Percentiles rank a stretch among this genome's conserved stretches.
These are phyloP conservation scores for Gaeumannomyces tritici DNA, from an alignment of 2,329 filamentous ascomycete genomes.

Conservation along the genomic window DNA sequence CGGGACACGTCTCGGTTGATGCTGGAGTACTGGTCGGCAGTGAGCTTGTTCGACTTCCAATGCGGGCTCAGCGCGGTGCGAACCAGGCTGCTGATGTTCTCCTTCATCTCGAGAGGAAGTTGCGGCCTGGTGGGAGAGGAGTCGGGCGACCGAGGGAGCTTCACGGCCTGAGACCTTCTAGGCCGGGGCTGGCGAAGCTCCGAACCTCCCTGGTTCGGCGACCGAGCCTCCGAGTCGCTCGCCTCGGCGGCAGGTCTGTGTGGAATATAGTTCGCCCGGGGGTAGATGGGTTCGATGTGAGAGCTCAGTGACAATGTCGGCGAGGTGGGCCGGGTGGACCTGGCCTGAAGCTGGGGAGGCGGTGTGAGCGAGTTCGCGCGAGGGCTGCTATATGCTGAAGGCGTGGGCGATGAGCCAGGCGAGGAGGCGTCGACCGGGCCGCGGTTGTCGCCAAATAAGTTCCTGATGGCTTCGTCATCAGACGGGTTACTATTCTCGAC, in stretches of 20 bases:
- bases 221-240: conserved; percentile 23
- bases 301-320: conserved; percentile 55
- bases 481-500: conserved; percentile 59
- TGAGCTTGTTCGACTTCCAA: conserved; percentile 70
- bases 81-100: conserved; percentile 79
- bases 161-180: conserved; percentile 31
- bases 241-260: conserved; percentile 34
- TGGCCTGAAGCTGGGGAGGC: conserved; percentile 42
- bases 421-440: conserved; percentile 20
- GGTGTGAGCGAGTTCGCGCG: conserved; percentile 60
- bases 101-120: conserved; percentile 75
- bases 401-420: conserved; percentile 49
- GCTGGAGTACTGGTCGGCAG: conserved; percentile 80
- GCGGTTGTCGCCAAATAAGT: conserved; percentile 24
- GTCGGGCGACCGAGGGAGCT: conserved; percentile 45
- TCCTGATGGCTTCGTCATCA: conserved; percentile 43
- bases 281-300: conserved; percentile 63
- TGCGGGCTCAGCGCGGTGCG: conserved; percentile 72
- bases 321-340: conserved; percentile 50
- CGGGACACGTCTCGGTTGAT: conserved; percentile 89
- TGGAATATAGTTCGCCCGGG: conserved; percentile 65
- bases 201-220: conserved; percentile 18
- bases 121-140: conserved; percentile 55
- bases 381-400: conserved; percentile 57
- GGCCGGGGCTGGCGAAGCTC: conserved; percentile 45